Base-by-base conservation (phyloP, 306 rosid species). In the Nissolia schottii region DNA sequence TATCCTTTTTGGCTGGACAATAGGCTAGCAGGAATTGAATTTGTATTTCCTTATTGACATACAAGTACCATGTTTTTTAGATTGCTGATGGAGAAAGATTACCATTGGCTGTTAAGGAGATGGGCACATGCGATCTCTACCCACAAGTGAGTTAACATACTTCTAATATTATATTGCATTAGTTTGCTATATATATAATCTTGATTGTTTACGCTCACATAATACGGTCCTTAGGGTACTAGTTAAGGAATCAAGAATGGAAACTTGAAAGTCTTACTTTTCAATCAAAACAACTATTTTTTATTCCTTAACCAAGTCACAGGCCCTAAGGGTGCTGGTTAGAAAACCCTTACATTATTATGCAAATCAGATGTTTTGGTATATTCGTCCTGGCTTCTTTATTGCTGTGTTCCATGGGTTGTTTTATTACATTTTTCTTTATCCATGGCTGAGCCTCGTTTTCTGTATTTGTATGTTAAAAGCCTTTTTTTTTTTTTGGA, bases 61-160 rank as follows among this genome's bases (percentile, higher is more conserved):
- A 55, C 11, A 24, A 55, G 31, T 50, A 38, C 78, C 71, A 74
- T 84, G 61, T 68, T 73, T 81, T 37, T 60, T 67, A 95, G 99
- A 88, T 86, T 83, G 91, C 90, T 59, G 99, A 95, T 79, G 99
- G 99, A 84, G 99, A 95, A 84, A 85, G 99, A 77, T 74, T 95
- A 70, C 97, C 99, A 1, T 85, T 95, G 89, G 96, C 90, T 40
- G 96, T 91, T 78, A 95, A 89, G 89, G 99, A 95, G 82, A 70
- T 95, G 92, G 99, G 99, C 48, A 95, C 93, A 53, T 95, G 99
- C 56, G 99, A 95, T 81, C 97, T 95, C 81, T 95, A 95, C 84
- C 99, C 99, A 34, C 99, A 95, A 82, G 99, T 95, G 70, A 82
- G 85, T 31, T 31, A 58, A 15, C 32, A 63, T 64, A 27, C 49